Base-by-base conservation (phyloP, 2,329 filamentous ascomycete species). In the Phyllosticta citribraziliensis region DNA sequence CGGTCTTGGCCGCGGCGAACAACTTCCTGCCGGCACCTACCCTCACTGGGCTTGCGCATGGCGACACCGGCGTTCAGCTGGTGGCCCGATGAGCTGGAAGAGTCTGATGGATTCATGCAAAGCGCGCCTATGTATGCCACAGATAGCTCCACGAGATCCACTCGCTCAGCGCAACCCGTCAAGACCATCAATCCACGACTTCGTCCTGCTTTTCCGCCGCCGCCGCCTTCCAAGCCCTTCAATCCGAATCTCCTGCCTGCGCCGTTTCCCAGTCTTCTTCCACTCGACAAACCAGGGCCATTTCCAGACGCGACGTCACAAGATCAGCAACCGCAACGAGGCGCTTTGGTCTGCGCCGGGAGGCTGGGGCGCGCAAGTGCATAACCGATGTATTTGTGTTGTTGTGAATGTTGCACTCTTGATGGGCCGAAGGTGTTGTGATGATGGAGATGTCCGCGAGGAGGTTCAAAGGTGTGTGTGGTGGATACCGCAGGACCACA, bases 211-310 rank as follows among this genome's bases (percentile, higher is more conserved):
- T 35, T 35, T 35, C n/a, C n/a, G n/a, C n/a, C n/a, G n/a, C 33
- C 33, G 10, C 33, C 33, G 14, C 33, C 33, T 11, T 14, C 59
- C 25, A 56, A 25, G 20, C 50, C 59, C 5, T 61, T 57, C 30
- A 61, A 57, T 20, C 50, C 59, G 2, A 52, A 33, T 20, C 55
- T 54, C 6, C 55, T 22, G 2, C 60, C 60, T 2, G 55, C 60
- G 1, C 25, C 60, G 17, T 61, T 61, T n/a, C 60, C 60, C 22
- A 57, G 30, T n/a, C n/a, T n/a, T 33, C 50, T 61, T 4, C 54
- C 54, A 5, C 12, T 56, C n/a, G 12, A 17, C 14, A 35, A 10
- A 10, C 33, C 33, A 35, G 33, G 33, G 10, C 12, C 33, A 12
- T 3, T 10, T 35, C 33, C 33, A 10, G 2, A 17, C 12, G 33